Conservation (phyloP, 805 yeast genomes). For the Vanderwaltozyma tropicalis region DNA sequence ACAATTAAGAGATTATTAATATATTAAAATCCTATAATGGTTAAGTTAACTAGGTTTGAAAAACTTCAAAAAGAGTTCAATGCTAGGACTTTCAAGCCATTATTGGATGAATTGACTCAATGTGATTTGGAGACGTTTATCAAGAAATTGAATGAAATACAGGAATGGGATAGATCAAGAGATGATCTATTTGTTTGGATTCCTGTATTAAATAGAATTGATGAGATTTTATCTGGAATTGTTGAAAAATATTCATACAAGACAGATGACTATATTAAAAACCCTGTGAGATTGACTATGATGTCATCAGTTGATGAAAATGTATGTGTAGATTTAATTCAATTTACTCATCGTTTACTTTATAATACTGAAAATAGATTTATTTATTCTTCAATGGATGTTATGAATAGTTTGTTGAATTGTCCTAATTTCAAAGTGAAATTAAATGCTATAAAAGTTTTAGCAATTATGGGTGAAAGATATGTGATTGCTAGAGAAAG, state of each 20-base stretch:
- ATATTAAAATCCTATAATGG: too few relatives aligned
- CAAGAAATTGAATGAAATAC: conserved; percentile 27
- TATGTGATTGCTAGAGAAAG: conserved; percentile 34
- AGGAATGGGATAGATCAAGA: conserved; percentile 50
- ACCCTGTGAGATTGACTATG: conserved; percentile 36
- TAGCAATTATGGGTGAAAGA: conserved; percentile 50
- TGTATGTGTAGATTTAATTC: conserved; percentile 41
- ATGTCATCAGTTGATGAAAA: conserved; percentile 38
- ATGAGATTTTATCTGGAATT: conserved; percentile 46
- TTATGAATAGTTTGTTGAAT: conserved; percentile 47
- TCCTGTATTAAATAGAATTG: conserved; percentile 64
- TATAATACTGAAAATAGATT: conserved; percentile 60
- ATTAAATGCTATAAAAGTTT: conserved; percentile 49
- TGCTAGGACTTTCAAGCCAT: conserved; percentile 25
- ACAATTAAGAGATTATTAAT: too few relatives aligned
- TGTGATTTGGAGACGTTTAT: conserved; percentile 35
- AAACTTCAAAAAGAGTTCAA: conserved; percentile 37
- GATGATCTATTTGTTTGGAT: conserved; percentile 73
- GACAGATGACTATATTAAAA: conserved; percentile 31
- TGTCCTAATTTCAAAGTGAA: conserved; percentile 52
- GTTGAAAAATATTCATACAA: conserved; percentile 39
- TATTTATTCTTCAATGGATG: conserved; percentile 56
- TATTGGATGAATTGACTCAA: conserved; percentile 30
- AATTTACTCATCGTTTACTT: conserved; percentile 52
- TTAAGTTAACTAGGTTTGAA: conserved; percentile 23